Evolutionary conservation across 768 basidiomycete species (phyloP).

Genomic region (Mycena rosella): DNA sequence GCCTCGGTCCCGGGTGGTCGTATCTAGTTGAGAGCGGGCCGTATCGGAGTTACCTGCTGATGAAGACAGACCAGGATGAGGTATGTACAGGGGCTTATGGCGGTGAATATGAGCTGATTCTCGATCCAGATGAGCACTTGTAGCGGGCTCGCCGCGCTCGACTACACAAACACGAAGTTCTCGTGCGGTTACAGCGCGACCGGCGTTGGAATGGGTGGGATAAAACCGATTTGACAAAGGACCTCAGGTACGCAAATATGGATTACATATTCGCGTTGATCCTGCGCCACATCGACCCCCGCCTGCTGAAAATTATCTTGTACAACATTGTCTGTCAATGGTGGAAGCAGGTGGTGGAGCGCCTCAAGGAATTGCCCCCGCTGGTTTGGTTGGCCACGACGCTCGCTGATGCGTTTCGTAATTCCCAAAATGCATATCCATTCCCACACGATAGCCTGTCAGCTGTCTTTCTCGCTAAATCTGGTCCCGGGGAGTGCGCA

Average conservation of each 20-base stretch:
- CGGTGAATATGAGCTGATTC: background rate
- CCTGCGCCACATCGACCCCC: no score
- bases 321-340: no score
- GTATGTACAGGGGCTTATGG: slow-evolving; percentile 18
- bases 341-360: no score
- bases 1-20: slow-evolving; percentile 13
- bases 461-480: slow-evolving; percentile 42
- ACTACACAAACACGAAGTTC: background rate
- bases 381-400: background rate
- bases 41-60: slow-evolving; percentile 19
- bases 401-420: no score
- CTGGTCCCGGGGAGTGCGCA: slow-evolving; percentile 18
- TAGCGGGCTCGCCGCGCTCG: background rate
- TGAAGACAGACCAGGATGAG: slow-evolving; percentile 25
- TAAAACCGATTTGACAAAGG: background rate
- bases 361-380: no score
- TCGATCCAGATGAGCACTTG: background rate
- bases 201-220: background rate
- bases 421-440: no score
- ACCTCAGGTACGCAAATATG: background rate
- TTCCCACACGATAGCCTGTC: slow-evolving; percentile 22
- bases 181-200: no score
- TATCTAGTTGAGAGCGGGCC: slow-evolving; percentile 30
- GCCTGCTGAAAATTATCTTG: no score
- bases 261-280: no score